phyloP scores from a whole-genome alignment of 192 early-diverging fungal genomes.

The Coemansia biformis region DNA sequence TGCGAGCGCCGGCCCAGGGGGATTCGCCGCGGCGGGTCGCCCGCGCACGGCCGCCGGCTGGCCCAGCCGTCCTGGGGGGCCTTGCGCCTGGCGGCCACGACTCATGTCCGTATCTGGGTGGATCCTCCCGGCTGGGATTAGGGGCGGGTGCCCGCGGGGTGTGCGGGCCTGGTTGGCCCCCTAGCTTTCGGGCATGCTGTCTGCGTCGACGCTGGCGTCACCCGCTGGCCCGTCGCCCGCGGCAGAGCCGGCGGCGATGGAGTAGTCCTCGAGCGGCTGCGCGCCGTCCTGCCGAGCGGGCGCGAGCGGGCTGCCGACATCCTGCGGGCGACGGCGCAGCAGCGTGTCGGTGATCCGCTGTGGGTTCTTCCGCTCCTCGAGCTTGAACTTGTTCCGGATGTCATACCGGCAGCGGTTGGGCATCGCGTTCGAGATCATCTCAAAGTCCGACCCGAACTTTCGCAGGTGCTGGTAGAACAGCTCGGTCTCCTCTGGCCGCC shows the following conservation, averaged over 20 bases:
- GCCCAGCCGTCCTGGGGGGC: no score
- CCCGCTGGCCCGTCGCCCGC: no score
- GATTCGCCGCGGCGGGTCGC: no score
- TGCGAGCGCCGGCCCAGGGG: no score
- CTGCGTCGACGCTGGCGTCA: no score
- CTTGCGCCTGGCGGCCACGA: no score
- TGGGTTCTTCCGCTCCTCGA: constrained; percentile 27
- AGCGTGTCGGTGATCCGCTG: constrained; percentile 31
- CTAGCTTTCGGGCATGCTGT: no score
- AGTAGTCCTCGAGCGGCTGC: constrained; percentile 11
- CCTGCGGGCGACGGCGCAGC: constrained; percentile 15
- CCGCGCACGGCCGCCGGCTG: no score
- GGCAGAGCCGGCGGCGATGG: constrained; percentile 3
- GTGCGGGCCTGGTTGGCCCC: no score
- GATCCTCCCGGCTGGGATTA: no score
- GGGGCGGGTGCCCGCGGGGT: no score
- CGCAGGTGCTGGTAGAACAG: constrained; percentile 36
- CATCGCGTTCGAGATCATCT: constrained; percentile 37
- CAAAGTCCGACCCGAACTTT: constrained; percentile 45
- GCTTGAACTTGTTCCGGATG: constrained; percentile 47
- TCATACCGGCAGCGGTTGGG: constrained; percentile 39
- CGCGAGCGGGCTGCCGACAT: background rate
- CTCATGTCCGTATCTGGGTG: no score
- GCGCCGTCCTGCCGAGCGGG: background rate
- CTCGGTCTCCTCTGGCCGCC: constrained; percentile 39